Evolutionary conservation across 2,329 filamentous ascomycete species (phyloP).

Genomic region (Fusarium beomiforme): DNA sequence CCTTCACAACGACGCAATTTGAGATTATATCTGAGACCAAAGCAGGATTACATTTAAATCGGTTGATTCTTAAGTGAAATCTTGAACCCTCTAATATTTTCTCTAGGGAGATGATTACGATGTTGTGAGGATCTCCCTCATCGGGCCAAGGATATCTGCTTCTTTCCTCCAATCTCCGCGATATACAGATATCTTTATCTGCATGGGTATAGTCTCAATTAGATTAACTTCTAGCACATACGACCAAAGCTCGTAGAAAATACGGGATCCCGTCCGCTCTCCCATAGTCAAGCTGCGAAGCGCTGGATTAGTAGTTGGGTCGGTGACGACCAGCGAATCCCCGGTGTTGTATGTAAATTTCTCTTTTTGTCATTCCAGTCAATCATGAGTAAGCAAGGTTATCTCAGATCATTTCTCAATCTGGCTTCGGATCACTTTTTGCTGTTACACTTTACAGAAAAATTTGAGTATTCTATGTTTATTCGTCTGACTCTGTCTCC

Average conservation of each 20-base stretch:
- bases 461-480: background rate
- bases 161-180: background rate
- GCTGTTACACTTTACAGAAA: too few species aligned
- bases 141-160: background rate
- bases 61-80: background rate
- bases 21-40: too few species aligned
- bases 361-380: too few species aligned
- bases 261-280: background rate
- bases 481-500: background rate
- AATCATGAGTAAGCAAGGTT: too few species aligned
- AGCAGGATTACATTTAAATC: too few species aligned
- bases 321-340: background rate
- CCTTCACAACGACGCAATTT: too few species aligned
- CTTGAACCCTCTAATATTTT: background rate
- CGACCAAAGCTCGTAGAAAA: background rate
- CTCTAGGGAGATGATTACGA: background rate
- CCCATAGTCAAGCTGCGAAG: background rate
- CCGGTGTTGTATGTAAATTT: background rate
- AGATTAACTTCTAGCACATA: fast-evolving
- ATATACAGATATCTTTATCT: too few species aligned
- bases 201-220: fast-evolving
- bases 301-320: background rate
- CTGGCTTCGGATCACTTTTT: too few species aligned
- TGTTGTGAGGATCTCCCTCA: background rate
- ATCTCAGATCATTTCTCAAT: too few species aligned